These are phyloP conservation scores for Zoysia japonica DNA, from an alignment of 176 grass and related monocot genomes.

Conservation along the genomic window DNA sequence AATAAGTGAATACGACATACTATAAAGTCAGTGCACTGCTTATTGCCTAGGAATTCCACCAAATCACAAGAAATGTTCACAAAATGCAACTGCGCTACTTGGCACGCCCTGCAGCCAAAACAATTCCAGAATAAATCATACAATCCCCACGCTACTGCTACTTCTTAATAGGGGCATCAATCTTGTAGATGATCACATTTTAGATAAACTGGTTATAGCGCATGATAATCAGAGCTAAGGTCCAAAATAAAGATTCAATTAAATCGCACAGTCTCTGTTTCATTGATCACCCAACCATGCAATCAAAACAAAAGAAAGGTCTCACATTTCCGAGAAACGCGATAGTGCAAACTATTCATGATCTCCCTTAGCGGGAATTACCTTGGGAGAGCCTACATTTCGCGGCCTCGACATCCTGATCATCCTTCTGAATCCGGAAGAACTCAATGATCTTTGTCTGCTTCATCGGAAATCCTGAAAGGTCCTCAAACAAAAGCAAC, in stretches of 20 bases:
- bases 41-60: conserved; percentile 13
- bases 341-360: neutral
- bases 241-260: neutral
- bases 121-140: conserved; percentile 3
- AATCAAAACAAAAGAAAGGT: conserved; percentile 12
- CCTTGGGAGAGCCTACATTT: conserved; percentile 63
- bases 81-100: neutral
- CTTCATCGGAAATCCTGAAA: conserved; percentile 70
- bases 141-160: neutral
- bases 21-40: neutral
- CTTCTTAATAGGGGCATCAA: neutral
- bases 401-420: neutral
- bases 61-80: conserved; percentile 12
- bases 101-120: neutral
- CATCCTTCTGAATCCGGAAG: conserved; percentile 74
- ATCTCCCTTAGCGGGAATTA: conserved; percentile 27
- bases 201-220: neutral
- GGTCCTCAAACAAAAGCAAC: conserved; percentile 11
- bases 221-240: neutral
- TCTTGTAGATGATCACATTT: conserved; percentile 2
- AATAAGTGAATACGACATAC: neutral
- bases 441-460: conserved; percentile 94
- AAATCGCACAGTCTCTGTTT: neutral
- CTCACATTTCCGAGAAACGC: neutral
- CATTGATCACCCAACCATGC: neutral